A percentile compares a stretch with the other conserved stretches of the same genome.
phyloP scores from a whole-genome alignment of 306 rosid species.

The Mucuna pruriens region DNA sequence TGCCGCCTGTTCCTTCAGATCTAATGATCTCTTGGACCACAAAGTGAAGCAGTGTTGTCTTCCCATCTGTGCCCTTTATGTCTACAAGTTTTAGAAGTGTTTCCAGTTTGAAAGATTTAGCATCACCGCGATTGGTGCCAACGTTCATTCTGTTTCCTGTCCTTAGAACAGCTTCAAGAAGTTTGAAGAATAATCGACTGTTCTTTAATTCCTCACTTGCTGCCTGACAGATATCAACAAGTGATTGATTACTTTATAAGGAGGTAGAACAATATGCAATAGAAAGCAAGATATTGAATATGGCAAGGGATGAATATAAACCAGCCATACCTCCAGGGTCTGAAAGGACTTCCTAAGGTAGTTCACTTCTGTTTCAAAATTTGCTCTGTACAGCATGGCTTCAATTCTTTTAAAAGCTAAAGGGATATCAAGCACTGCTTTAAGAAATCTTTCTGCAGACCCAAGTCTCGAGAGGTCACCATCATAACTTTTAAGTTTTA shows the following conservation, averaged over 20 bases:
- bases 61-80: constrained; percentile 97
- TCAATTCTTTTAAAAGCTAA: constrained; percentile 95
- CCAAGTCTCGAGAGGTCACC: constrained; percentile 86
- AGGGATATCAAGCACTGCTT: constrained; percentile 85
- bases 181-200: constrained; percentile 88
- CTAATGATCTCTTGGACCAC: constrained; percentile 98
- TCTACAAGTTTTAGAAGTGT: constrained; percentile 93
- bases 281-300: constrained; percentile 31
- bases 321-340: constrained; percentile 73
- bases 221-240: constrained; percentile 54
- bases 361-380: constrained; percentile 87
- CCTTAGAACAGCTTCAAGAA: constrained; percentile 96
- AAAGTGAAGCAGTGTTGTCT: constrained; percentile 95
- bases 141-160: constrained; percentile 99
- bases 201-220: constrained; percentile 93
- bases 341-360: constrained; percentile 87
- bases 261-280: constrained; percentile 22
- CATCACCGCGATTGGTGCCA: constrained; percentile 95
- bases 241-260: constrained; percentile 29
- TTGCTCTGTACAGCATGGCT: constrained; percentile 98
- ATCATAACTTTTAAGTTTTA: constrained; percentile 72
- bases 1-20: constrained; percentile 71
- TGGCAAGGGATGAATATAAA: constrained; percentile 21
- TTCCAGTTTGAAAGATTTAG: constrained; percentile 89
- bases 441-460: constrained; percentile 94